A percentile compares a stretch with the other conserved stretches of the same genome.
Conservation (phyloP, 2,329 filamentous ascomycete genomes). For the Penicillium digitatum region DNA sequence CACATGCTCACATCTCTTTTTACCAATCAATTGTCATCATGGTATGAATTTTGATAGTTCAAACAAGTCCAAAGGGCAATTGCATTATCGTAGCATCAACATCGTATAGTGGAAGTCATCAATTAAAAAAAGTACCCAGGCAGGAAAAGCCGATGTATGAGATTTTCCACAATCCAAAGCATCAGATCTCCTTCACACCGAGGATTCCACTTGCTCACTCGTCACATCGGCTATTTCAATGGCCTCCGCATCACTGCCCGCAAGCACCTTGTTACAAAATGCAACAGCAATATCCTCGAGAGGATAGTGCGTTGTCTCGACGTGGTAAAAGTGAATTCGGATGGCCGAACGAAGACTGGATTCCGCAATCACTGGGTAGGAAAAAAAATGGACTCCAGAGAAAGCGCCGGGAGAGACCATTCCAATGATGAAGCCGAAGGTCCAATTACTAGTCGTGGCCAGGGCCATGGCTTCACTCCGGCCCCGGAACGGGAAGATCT, state of each 20-base stretch:
- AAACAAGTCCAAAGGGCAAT: too few relatives aligned
- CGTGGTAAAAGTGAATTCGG: slow-evolving; percentile 41
- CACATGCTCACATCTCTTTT: too few relatives aligned
- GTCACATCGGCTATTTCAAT: slow-evolving; percentile 9
- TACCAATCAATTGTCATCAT: too few relatives aligned
- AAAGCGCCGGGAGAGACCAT: slow-evolving; percentile 46
- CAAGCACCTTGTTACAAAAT: slow-evolving; percentile 43
- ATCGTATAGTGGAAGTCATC: too few relatives aligned
- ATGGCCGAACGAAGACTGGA: slow-evolving; percentile 40
- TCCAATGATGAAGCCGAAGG: slow-evolving; percentile 27
- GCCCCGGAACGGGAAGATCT: slow-evolving; percentile 33
- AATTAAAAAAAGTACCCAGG: too few relatives aligned
- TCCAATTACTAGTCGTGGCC: slow-evolving; percentile 48
- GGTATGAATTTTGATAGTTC: too few relatives aligned
- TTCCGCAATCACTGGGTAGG: slow-evolving; percentile 42
- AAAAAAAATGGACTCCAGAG: slow-evolving; percentile 42
- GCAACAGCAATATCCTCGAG: slow-evolving; percentile 37
- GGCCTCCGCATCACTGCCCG: slow-evolving; percentile 15
- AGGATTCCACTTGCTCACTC: slow-evolving; percentile 4
- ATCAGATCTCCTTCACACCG: background rate
- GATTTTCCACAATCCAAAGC: background rate
- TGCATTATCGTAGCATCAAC: too few relatives aligned
- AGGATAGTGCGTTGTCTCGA: slow-evolving; percentile 39
- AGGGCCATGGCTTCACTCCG: slow-evolving; percentile 43
- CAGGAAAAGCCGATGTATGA: background rate